Base-by-base conservation (phyloP, 495 filamentous ascomycete genomes). In the Neurospora discreta region DNA sequence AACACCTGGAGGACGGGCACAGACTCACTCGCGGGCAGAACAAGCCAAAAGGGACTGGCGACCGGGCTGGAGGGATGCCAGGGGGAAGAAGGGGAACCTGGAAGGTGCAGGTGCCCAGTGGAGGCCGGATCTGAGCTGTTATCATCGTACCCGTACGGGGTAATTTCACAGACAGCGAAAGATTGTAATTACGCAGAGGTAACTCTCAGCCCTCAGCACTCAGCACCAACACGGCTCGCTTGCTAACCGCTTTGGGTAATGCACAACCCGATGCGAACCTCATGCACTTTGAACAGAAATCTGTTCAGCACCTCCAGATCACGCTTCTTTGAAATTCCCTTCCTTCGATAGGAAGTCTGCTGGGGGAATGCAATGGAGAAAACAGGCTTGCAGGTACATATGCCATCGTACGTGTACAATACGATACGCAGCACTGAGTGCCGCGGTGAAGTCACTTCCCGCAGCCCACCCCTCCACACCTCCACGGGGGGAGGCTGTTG, bases 391-490 rank as follows among this genome's bases (percentile, higher is more conserved):
- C 33, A 36, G 33, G 23, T 16, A 30, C 23, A 43, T 15, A 26
- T 41, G 18, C 30, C 20, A 70, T 70, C 13, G 38, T n/a, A 70
- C 18, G n/a, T 30, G 23, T 41, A 30, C 42, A 18, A 70, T 70
- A 30, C 69, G 20, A 70, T 60, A 33, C 43, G 26, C 11, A 58
- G 18, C 69, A 40, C 10, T 30, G 15, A 69, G 23, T 65, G 39
- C 70, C 68, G 71, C 42, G 71, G 52, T 60, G 3, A 26, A 65
- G 52, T 65, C 33, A 18, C 26, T 65, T 65, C 60, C 71, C 75
- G 74, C 76, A 74, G 69, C 76, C 74, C 58, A 39, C 72, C 72
- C 72, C 73, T 70, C 58, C 69, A 44, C 15, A 42, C 68, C 68
- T 38, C 18, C 46, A n/a, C 39, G 23, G 68, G 5, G 68, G 65